Evolutionary conservation across 148 eudicot genomes (phyloP).

Genomic region (Diospyros kaki): DNA sequence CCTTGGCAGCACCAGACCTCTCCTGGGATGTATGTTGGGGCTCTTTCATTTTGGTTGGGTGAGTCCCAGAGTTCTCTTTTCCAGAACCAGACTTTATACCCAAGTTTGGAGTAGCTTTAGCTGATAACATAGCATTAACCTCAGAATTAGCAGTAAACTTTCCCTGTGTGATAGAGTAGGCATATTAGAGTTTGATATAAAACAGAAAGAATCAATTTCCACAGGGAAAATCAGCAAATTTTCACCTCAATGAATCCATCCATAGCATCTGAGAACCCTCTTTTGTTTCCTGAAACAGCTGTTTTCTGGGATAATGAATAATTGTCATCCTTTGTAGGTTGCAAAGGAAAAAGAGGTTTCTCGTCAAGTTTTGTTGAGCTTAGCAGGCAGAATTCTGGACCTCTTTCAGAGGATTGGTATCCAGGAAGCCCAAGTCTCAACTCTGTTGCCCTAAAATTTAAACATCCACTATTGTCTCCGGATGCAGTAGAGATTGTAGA

Average conservation of each 20-base stretch:
- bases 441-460: slow-evolving; percentile 62
- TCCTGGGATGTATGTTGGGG: slow-evolving; percentile 26
- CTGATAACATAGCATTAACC: slow-evolving; percentile 22
- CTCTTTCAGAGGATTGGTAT: slow-evolving; percentile 45
- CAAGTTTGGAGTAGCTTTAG: slow-evolving; percentile 28
- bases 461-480: slow-evolving; percentile 24
- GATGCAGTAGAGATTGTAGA: slow-evolving; percentile 32
- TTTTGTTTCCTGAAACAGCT: slow-evolving; percentile 47
- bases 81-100: slow-evolving; percentile 21
- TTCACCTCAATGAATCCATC: slow-evolving; percentile 33
- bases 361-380: slow-evolving; percentile 32
- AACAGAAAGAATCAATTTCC: slow-evolving; percentile 19
- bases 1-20: slow-evolving; percentile 25
- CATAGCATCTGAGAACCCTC: slow-evolving; percentile 52
- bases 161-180: slow-evolving; percentile 21
- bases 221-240: slow-evolving; percentile 5
- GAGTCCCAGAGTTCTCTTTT: slow-evolving; percentile 21
- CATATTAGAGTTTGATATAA: slow-evolving; percentile 9
- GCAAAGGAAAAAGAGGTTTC: slow-evolving; percentile 45
- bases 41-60: slow-evolving; percentile 28
- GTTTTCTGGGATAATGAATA: slow-evolving; percentile 24
- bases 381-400: slow-evolving; percentile 21
- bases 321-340: slow-evolving; percentile 32
- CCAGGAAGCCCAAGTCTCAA: slow-evolving; percentile 65
- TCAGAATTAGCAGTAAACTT: slow-evolving; percentile 23